Base-by-base conservation (phyloP, 179 eudicot genomes). In the Silene vulgaris region DNA sequence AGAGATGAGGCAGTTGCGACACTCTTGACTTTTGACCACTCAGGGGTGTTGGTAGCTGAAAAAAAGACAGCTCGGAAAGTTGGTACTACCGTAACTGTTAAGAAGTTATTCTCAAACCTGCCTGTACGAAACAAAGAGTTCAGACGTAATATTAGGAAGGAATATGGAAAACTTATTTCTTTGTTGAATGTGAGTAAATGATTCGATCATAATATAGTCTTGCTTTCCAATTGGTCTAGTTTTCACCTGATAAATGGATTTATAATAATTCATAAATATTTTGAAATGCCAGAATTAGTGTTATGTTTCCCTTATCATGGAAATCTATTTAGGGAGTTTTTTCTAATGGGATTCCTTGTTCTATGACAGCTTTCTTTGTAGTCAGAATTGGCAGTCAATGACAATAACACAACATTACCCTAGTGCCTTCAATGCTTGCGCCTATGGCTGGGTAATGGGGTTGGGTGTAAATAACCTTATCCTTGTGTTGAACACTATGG, bases 101-200 rank as follows among this genome's bases (percentile, higher is more conserved):
- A 86, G 86, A 90, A 89, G 73, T 74, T 95, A 83, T 95, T 95
- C 80, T 87, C 93, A 75, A 92, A 80, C 82, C 86, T 95, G 85
- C 99, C 99, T 4, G 99, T 95, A 78, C 83, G 97, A 75, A 85
- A 97, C 87, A 92, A 89, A 79, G 99, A 92, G 75, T 95, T 95
- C 78, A 88, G 74, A 64, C 88, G 97, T 21, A 95, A 89, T 77
- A 92, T 95, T 48, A 92, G 97, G 29, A 95, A 90, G 89, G 99
- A 95, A 77, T 95, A 90, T 75, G 97, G 97, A 26, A 95, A 90
- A 70, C 96, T 95, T 73, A 81, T 89, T 66, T 87, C 96, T 50
- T 84, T 95, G 74, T 83, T 95, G 79, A 90, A 95, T 84, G 99
- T 95, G 85, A 88, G 99, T 73, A 23, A 74, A 74, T 21, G 29